These are phyloP conservation scores for Dichomitus squalens DNA, from an alignment of 1,284 basidiomycete genomes.

Conservation along the genomic window DNA sequence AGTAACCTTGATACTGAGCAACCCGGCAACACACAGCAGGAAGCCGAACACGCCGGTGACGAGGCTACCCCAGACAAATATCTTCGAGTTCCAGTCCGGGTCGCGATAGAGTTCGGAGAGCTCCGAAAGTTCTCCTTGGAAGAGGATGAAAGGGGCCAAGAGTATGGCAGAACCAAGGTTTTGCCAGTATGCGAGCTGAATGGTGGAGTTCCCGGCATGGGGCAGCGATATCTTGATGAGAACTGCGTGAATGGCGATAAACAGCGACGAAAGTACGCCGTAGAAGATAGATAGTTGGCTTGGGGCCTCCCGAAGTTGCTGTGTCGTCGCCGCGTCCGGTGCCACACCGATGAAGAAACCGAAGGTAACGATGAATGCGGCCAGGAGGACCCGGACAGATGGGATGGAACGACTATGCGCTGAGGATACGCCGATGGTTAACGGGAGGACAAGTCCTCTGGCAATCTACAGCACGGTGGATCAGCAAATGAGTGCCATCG, in stretches of 20 bases:
- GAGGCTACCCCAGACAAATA: slow-evolving; percentile 64
- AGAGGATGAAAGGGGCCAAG: slow-evolving; percentile 59
- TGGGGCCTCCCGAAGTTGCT: slow-evolving; percentile 40
- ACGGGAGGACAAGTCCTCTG: slow-evolving; percentile 72
- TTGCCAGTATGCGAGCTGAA: slow-evolving; percentile 77
- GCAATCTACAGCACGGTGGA: slow-evolving; percentile 57
- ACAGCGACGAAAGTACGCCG: slow-evolving; percentile 69
- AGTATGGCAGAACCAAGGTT: slow-evolving; percentile 69
- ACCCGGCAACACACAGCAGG: slow-evolving; percentile 67
- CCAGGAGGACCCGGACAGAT: slow-evolving; percentile 48
- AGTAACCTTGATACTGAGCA: slow-evolving; percentile 73
- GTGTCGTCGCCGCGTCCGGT: slow-evolving; percentile 39
- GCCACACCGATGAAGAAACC: slow-evolving; percentile 69
- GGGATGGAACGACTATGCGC: slow-evolving; percentile 51
- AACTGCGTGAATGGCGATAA: slow-evolving; percentile 75
- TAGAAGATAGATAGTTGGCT: slow-evolving; percentile 62
- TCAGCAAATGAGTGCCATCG: background rate
- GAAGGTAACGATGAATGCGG: slow-evolving; percentile 57
- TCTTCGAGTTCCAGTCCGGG: slow-evolving; percentile 49
- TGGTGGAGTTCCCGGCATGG: slow-evolving; percentile 66
- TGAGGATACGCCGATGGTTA: slow-evolving; percentile 71
- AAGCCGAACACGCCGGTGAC: slow-evolving; percentile 76
- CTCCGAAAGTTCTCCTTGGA: slow-evolving; percentile 53
- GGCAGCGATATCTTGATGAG: slow-evolving; percentile 72
- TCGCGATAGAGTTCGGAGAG: slow-evolving; percentile 42